A percentile compares a stretch with the other conserved stretches of the same genome.
Conservation (phyloP, 2,329 filamentous ascomycete species). For the Colletotrichum sublineola region DNA sequence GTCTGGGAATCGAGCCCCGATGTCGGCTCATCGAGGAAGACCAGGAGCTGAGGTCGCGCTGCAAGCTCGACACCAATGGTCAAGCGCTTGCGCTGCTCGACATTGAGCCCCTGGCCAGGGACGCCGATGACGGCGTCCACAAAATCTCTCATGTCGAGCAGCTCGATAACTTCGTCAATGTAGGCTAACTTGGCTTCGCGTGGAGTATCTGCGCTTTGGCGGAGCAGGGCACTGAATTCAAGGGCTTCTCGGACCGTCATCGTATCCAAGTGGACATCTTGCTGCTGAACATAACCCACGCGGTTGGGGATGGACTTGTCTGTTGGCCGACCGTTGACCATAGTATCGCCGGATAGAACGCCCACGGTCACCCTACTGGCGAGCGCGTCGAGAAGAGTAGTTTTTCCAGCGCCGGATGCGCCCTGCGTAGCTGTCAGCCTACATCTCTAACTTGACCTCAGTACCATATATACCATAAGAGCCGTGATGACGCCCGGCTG, state of each 20-base stretch:
- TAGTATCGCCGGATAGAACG: slow-evolving; percentile 77
- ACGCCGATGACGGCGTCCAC: slow-evolving; percentile 79
- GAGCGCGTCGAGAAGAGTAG: slow-evolving; percentile 79
- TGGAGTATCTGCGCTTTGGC: slow-evolving; percentile 72
- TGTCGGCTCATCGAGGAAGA: slow-evolving; percentile 84
- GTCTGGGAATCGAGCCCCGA: slow-evolving; percentile 82
- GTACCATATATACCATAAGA: slow-evolving; percentile 68
- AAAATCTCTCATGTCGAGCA: slow-evolving; percentile 68
- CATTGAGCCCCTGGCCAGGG: slow-evolving; percentile 67
- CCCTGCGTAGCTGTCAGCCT: slow-evolving; percentile 55
- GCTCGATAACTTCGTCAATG: slow-evolving; percentile 49
- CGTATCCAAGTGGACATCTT: slow-evolving; percentile 78
- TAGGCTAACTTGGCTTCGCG: slow-evolving; percentile 47
- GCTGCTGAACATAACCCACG: slow-evolving; percentile 79
- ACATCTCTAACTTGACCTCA: too few species aligned
- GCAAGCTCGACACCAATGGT: slow-evolving; percentile 84
- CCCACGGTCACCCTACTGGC: slow-evolving; percentile 82
- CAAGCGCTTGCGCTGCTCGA: slow-evolving; percentile 66
- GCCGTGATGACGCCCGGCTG: slow-evolving; percentile 81
- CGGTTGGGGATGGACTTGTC: slow-evolving; percentile 78
- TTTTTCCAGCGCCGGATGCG: slow-evolving; percentile 81
- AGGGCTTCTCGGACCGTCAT: slow-evolving; percentile 77
- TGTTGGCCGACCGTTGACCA: slow-evolving; percentile 74
- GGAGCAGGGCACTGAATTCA: slow-evolving; percentile 75
- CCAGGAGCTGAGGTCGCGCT: slow-evolving; percentile 77